These are phyloP conservation scores for Akebia trifoliata DNA, from an alignment of 164 flowering plant species.

Conservation along the genomic window DNA sequence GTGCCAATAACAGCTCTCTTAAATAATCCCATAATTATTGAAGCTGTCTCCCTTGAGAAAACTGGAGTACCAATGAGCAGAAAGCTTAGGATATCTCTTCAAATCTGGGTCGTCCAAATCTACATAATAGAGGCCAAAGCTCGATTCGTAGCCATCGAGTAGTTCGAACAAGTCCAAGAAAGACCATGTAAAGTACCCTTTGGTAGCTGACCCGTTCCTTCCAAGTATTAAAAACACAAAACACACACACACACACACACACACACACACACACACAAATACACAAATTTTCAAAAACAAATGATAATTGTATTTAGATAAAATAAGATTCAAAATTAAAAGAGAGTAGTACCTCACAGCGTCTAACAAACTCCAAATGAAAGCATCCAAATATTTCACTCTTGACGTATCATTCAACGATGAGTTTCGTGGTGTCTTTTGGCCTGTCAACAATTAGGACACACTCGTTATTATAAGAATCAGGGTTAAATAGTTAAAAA, in stretches of 20 bases:
- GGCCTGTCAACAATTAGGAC: conserved; percentile 20
- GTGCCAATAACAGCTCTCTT: too few relatives aligned
- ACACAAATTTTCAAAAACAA: too few relatives aligned
- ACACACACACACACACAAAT: too few relatives aligned
- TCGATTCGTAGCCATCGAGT: conserved; percentile 16
- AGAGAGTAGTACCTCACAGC: conserved; percentile 32
- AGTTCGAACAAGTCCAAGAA: conserved; percentile 35
- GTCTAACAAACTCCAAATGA: conserved; percentile 31
- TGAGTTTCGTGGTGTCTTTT: conserved; percentile 14
- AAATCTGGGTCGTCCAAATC: conserved; percentile 32
- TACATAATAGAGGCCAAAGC: conserved; percentile 32
- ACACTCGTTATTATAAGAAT: too few relatives aligned
- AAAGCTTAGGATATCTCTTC: conserved; percentile 33
- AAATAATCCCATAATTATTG: too few relatives aligned
- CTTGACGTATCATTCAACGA: conserved; percentile 31
- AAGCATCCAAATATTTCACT: conserved; percentile 28
- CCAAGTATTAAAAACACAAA: too few relatives aligned
- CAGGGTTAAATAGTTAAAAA: too few relatives aligned
- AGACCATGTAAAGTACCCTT: conserved; percentile 40
- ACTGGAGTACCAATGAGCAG: conserved; percentile 35
- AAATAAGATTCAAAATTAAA: neutral
- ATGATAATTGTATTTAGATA: too few relatives aligned
- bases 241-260: too few relatives aligned
- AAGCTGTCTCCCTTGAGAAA: conserved; percentile 38
- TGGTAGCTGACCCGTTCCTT: conserved; percentile 29